A percentile compares a stretch with the other conserved stretches of the same genome.
These are phyloP conservation scores for Pezicula rhizophila DNA, from an alignment of 2,329 filamentous ascomycete species.

Conservation along the genomic window DNA sequence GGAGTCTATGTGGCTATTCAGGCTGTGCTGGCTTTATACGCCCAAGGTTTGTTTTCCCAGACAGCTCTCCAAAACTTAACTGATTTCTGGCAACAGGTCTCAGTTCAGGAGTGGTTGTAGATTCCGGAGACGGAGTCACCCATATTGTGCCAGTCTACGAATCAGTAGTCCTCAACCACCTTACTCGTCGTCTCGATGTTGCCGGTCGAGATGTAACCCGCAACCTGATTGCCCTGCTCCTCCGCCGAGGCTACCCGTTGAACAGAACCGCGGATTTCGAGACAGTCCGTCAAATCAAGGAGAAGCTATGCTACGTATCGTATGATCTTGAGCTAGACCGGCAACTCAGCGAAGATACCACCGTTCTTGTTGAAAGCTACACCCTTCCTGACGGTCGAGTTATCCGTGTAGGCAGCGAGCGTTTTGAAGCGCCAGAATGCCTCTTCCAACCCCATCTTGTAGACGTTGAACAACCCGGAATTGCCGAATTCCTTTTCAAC, in stretches of 20 bases:
- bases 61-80: neutral
- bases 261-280: slow-evolving; percentile 99
- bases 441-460: slow-evolving; percentile 98
- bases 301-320: slow-evolving; percentile 98
- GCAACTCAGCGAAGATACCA: slow-evolving; percentile 92
- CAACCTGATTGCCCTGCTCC: slow-evolving; percentile 90
- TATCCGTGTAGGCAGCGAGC: slow-evolving; percentile 91
- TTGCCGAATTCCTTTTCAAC: slow-evolving; percentile 97
- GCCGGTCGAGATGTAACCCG: slow-evolving; percentile 96
- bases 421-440: slow-evolving; percentile 96
- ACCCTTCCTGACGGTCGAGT: slow-evolving; percentile 94
- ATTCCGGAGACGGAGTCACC: slow-evolving; percentile 96
- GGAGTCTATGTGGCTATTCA: slow-evolving; percentile 98
- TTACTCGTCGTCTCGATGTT: slow-evolving; percentile 89
- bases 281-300: slow-evolving; percentile 97
- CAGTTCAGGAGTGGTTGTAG: slow-evolving; percentile 92
- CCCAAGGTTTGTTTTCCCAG: slow-evolving; percentile 62
- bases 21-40: slow-evolving; percentile 91
- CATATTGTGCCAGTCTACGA: slow-evolving; percentile 99
- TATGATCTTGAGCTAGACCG: slow-evolving; percentile 97
- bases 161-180: slow-evolving; percentile 93
- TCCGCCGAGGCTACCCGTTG: slow-evolving; percentile 89
- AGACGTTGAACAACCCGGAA: slow-evolving; percentile 93
- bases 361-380: slow-evolving; percentile 94
- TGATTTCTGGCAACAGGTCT: slow-evolving; percentile 50